Evolutionary conservation across 1,284 basidiomycete genomes (phyloP).

Genomic region (Mycosarcoma maydis): DNA sequence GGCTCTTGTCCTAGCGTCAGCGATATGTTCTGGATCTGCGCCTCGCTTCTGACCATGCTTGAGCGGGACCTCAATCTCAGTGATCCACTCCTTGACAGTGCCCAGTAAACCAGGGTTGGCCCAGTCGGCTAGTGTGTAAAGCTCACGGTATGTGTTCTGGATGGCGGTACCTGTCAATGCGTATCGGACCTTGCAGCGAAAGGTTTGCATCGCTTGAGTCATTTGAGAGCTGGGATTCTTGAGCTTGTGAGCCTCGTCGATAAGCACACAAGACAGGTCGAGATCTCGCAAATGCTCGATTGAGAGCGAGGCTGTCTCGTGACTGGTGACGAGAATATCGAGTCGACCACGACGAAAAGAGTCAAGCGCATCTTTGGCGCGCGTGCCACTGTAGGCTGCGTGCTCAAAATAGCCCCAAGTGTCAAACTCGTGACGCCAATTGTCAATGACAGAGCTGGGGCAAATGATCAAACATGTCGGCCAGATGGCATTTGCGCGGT

Average conservation of each 20-base stretch:
- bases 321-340: conserved; percentile 68
- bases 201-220: no score
- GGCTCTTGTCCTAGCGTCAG: conserved; percentile 68
- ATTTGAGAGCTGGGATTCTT: conserved; percentile 81
- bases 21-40: conserved; percentile 74
- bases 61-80: conserved; percentile 68
- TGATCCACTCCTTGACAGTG: conserved; percentile 34
- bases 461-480: conserved; percentile 82
- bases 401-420: conserved; percentile 70
- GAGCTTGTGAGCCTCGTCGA: conserved; percentile 88
- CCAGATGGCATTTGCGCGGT: conserved; percentile 64
- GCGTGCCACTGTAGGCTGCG: conserved; percentile 27
- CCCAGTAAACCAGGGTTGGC: conserved; percentile 39
- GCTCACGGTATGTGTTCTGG: conserved; percentile 93
- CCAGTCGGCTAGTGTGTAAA: conserved; percentile 58
- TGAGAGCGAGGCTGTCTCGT: conserved; percentile 69
- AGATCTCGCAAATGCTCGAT: conserved; percentile 78
- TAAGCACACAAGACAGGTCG: conserved; percentile 71
- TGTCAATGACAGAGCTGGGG: conserved; percentile 79
- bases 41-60: conserved; percentile 73
- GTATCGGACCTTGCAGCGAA: no score
- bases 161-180: conserved; percentile 95
- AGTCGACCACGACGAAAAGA: conserved; percentile 78
- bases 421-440: conserved; percentile 83
- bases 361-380: conserved; percentile 26